Percentiles rank a stretch among this genome's conserved stretches.
phyloP scores from a whole-genome alignment of 2,329 filamentous ascomycete genomes.

The Diaporthe vexans region DNA sequence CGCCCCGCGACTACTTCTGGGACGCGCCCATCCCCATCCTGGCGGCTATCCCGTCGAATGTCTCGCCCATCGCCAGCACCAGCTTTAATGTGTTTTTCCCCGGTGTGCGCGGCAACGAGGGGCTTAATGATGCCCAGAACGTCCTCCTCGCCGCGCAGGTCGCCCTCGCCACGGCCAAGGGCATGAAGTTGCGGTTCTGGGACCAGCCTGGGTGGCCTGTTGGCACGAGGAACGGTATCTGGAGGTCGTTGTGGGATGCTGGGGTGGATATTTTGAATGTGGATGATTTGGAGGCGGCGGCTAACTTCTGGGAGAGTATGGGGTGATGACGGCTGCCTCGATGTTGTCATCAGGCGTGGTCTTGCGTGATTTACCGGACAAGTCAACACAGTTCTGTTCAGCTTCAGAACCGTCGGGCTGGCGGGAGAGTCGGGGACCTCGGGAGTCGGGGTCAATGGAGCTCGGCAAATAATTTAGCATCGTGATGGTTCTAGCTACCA shows the following conservation, averaged over 20 bases:
- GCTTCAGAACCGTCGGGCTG: background rate
- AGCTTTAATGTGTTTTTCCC: conserved; percentile 56
- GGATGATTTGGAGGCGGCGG: conserved; percentile 70
- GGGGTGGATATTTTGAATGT: conserved; percentile 75
- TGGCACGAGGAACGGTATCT: conserved; percentile 69
- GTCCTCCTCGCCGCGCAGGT: conserved; percentile 67
- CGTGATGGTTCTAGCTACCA: too few relatives aligned
- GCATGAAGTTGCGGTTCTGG: conserved; percentile 74
- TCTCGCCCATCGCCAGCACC: conserved; percentile 48
- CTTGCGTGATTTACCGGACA: background rate
- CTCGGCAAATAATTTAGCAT: too few relatives aligned
- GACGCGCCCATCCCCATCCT: conserved; percentile 45
- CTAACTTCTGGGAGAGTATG: conserved; percentile 49
- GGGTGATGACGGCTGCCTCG: background rate
- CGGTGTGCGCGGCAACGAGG: conserved; percentile 49
- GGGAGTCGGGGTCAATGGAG: background rate
- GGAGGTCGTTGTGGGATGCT: conserved; percentile 68
- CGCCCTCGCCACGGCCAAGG: conserved; percentile 64
- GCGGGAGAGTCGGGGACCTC: background rate
- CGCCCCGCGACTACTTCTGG: conserved; percentile 63
- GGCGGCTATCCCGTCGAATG: conserved; percentile 46
- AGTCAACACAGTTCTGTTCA: background rate
- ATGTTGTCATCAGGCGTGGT: background rate
- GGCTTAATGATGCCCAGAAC: conserved; percentile 63
- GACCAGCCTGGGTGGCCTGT: conserved; percentile 72